phyloP scores from a whole-genome alignment of 495 filamentous ascomycete genomes.

The Poronia punctata region DNA sequence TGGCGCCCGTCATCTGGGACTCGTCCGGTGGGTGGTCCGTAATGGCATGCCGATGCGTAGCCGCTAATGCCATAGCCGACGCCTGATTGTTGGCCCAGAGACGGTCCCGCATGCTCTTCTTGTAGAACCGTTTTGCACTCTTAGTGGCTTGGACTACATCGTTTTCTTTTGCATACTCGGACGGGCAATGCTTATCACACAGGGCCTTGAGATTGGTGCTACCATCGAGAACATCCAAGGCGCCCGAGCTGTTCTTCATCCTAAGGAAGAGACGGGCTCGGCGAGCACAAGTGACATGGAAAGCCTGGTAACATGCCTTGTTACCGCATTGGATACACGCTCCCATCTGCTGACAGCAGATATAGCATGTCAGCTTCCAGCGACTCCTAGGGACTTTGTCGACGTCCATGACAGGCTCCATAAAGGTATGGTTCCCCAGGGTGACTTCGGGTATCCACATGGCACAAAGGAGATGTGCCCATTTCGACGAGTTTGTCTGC shows the following conservation, averaged over 20 bases:
- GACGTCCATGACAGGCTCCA: slow-evolving; percentile 97
- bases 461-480: slow-evolving; percentile 93
- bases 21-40: slow-evolving; percentile 51
- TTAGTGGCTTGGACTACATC: slow-evolving; percentile 50
- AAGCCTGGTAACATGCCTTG: slow-evolving; percentile 94
- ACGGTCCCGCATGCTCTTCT: slow-evolving; percentile 72
- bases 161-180: slow-evolving; percentile 82
- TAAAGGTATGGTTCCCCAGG: slow-evolving; percentile 91
- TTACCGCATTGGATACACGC: slow-evolving; percentile 98
- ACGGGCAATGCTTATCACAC: slow-evolving; percentile 92
- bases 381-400: slow-evolving; percentile 91
- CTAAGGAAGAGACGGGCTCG: slow-evolving; percentile 83
- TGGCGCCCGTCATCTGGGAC: slow-evolving; percentile 48
- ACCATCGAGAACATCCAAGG: slow-evolving; percentile 75
- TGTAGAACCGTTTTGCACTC: slow-evolving; percentile 67
- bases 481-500: slow-evolving; percentile 88
- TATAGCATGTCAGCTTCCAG: slow-evolving; percentile 94
- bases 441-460: slow-evolving; percentile 98
- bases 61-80: slow-evolving; percentile 70
- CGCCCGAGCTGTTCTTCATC: slow-evolving; percentile 88
- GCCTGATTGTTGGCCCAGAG: slow-evolving; percentile 89
- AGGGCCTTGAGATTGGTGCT: slow-evolving; percentile 79
- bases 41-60: slow-evolving; percentile 53
- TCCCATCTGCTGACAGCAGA: slow-evolving; percentile 95
- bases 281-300: slow-evolving; percentile 94